phyloP scores from a whole-genome alignment of 306 rosid genomes.

The Corylus avellana region DNA sequence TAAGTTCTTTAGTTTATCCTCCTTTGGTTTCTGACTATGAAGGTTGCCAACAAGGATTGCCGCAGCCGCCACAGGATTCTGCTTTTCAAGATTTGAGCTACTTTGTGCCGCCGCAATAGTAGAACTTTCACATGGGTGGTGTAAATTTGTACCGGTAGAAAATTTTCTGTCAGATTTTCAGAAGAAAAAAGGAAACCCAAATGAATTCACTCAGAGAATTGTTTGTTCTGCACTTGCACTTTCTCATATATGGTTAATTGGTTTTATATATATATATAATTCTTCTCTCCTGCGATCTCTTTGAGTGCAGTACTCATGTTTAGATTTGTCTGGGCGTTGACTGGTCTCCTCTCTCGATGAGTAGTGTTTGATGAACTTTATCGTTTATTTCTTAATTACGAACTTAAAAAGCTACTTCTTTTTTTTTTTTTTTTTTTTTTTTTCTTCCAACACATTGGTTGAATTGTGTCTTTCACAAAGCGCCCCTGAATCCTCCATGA shows the following conservation, averaged over 20 bases:
- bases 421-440: too few species aligned
- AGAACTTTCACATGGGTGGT: constrained; percentile 19
- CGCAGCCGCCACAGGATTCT: constrained; percentile 29
- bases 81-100: constrained; percentile 51
- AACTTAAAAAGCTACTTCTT: not conserved
- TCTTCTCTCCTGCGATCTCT: constrained; percentile 1
- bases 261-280: constrained; percentile 27
- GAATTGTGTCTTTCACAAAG: constrained; percentile 40
- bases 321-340: constrained; percentile 8
- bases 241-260: constrained; percentile 21
- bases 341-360: not conserved
- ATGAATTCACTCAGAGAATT: constrained; percentile 34
- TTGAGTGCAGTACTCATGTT: constrained; percentile 14
- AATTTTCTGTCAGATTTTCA: constrained; percentile 14
- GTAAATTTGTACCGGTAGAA: constrained; percentile 35
- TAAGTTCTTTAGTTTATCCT: constrained; percentile 55
- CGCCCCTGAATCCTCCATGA: constrained; percentile 33
- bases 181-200: constrained; percentile 16
- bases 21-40: constrained; percentile 64
- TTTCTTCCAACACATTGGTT: constrained; percentile 33
- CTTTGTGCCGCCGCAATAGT: constrained; percentile 49
- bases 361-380: not conserved
- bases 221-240: constrained; percentile 29
- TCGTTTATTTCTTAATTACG: constrained; percentile 2
- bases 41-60: constrained; percentile 39